Evolutionary conservation across 805 yeast genomes (phyloP).

Genomic region (Suhomyces faveliae): DNA sequence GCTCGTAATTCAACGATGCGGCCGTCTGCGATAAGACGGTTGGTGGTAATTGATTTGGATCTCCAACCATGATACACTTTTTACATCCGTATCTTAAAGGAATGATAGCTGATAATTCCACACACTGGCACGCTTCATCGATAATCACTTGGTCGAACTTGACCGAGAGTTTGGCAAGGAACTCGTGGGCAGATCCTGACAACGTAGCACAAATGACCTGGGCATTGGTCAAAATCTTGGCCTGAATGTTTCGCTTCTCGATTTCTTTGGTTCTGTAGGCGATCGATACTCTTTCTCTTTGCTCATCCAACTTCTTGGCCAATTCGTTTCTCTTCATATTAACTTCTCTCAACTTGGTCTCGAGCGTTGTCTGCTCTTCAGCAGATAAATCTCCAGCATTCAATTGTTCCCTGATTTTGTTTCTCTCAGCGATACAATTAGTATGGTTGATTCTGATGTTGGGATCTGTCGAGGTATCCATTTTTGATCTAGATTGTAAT

Average conservation of each 20-base stretch:
- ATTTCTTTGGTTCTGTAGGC: constrained; percentile 74
- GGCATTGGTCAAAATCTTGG: constrained; percentile 66
- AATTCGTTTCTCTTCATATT: constrained; percentile 62
- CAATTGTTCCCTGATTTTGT: constrained; percentile 46
- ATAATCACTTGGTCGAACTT: constrained; percentile 87
- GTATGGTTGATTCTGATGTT: constrained; percentile 50
- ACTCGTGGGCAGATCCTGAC: constrained; percentile 92
- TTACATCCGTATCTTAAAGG: constrained; percentile 90
- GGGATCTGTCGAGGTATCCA: constrained; percentile 42
- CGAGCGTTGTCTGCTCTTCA: constrained; percentile 47
- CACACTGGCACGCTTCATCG: constrained; percentile 98
- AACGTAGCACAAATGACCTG: constrained; percentile 88
- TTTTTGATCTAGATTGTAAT: constrained; percentile 33
- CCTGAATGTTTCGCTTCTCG: constrained; percentile 72
- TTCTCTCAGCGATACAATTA: constrained; percentile 56
- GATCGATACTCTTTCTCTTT: constrained; percentile 69
- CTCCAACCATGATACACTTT: constrained; percentile 95
- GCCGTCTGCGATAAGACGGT: constrained; percentile 92
- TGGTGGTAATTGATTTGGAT: constrained; percentile 97
- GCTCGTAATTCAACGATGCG: constrained; percentile 75
- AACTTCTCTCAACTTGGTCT: constrained; percentile 52
- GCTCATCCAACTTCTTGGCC: constrained; percentile 72
- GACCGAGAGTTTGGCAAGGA: constrained; percentile 69
- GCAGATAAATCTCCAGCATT: constrained; percentile 31
- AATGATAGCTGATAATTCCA: constrained; percentile 85